Evolutionary conservation across 352 stramenopile genomes (phyloP).

Genomic region (Globisporangium polare): DNA sequence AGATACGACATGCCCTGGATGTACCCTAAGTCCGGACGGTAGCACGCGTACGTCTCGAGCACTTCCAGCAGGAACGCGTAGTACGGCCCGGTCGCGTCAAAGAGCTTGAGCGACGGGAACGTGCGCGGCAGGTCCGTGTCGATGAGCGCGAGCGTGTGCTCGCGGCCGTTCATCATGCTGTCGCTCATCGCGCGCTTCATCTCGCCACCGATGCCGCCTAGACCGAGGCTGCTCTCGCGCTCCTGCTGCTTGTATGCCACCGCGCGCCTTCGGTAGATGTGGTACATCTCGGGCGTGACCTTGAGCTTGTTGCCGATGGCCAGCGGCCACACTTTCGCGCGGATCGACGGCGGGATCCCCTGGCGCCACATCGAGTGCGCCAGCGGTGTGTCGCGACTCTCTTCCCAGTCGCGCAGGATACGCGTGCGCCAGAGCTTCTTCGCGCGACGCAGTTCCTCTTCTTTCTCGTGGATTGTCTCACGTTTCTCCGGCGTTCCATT

Average conservation of each 20-base stretch:
- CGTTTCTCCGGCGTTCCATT: constrained; percentile 16
- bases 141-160: constrained; percentile 81
- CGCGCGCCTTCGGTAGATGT: constrained; percentile 72
- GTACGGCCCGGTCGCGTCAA: constrained; percentile 71
- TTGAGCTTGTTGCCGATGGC: constrained; percentile 85
- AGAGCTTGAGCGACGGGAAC: constrained; percentile 77
- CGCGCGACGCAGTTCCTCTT: constrained; percentile 74
- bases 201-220: constrained; percentile 33
- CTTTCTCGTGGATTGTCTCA: constrained; percentile 66
- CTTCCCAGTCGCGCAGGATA: constrained; percentile 76
- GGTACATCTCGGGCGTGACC: constrained; percentile 84
- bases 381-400: constrained; percentile 66
- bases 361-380: constrained; percentile 78
- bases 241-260: constrained; percentile 57
- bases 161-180: constrained; percentile 21
- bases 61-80: constrained; percentile 77
- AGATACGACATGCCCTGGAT: constrained; percentile 91
- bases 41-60: constrained; percentile 83
- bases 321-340: constrained; percentile 76
- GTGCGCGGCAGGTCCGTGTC: constrained; percentile 85
- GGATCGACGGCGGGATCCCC: constrained; percentile 80
- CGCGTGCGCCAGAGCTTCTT: constrained; percentile 83
- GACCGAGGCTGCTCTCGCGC: constrained; percentile 21
- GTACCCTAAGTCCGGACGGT: constrained; percentile 84
- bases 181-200: constrained; percentile 1